Base-by-base conservation (phyloP, 2,329 filamentous ascomycete genomes). In the Clarireedia monteithiana region DNA sequence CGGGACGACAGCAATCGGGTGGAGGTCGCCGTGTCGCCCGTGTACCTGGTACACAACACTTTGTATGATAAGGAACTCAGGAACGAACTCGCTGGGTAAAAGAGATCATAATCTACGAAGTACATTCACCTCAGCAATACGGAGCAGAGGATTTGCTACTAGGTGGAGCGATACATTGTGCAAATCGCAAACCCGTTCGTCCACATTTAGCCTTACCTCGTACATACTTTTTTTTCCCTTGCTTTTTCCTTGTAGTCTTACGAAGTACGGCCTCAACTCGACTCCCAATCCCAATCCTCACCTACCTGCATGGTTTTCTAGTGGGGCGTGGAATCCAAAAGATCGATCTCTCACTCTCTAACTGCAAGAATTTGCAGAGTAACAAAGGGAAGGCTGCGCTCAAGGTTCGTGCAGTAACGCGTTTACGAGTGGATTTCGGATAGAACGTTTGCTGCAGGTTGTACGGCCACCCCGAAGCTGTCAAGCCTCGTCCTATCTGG, bases 321-420 rank as follows among this genome's bases (percentile, higher is more conserved):
- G 52, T 55, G 52, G 52, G 52, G 52, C 45, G 38, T 50, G 10
- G 26, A 50, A 54, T 34, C 34, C 52, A 54, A 54, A 49, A 54
- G 52, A 54, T 49, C 45, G 52, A 54, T 49, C 45, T 40, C 30
- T 14, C 45, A 42, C 23, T 40, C 36, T 49, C 24, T 36, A 26
- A 14, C 26, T 30, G 15, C 36, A 23, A 50, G 26, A 24, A 55
- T 24, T 55, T 50, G 30, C 52, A 45, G 52, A 49, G 17, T 49
- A 40, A 26, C 52, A 34, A 44, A 49, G 24, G 24, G 48, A 48
- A 34, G 52, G 24, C 52, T 54, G 52, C 26, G 38, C 52, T 54
- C 45, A 34, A 54, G 52, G 45, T 27, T 54, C 49, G 17, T 42
- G 52, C 45, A 49, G 36, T 23, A 42, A 49, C 36, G 27, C 45